Percentiles rank a stretch among this genome's conserved stretches.
These are phyloP conservation scores for Metschnikowia vanudenii DNA, from an alignment of 805 yeast species.

Conservation along the genomic window DNA sequence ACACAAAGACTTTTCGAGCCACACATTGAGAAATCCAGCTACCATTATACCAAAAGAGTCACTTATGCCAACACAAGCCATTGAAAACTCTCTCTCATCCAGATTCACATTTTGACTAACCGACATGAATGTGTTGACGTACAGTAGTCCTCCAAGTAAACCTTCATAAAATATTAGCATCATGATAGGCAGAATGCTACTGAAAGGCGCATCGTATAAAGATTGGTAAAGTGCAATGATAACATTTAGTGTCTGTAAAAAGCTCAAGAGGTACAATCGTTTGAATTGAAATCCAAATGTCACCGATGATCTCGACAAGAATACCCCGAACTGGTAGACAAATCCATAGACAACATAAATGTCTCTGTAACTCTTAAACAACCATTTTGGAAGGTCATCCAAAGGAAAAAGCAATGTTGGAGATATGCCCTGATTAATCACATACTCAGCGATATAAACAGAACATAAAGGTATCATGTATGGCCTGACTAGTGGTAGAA, in stretches of 20 bases:
- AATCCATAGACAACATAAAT: conserved; percentile 90
- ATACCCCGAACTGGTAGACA: conserved; percentile 88
- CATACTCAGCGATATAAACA: conserved; percentile 84
- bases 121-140: conserved; percentile 81
- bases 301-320: conserved; percentile 84
- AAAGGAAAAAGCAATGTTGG: conserved; percentile 84
- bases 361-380: conserved; percentile 68
- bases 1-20: conserved; percentile 75
- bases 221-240: conserved; percentile 63
- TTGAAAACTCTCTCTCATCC: conserved; percentile 51
- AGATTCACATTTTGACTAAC: conserved; percentile 59
- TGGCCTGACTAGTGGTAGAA: conserved; percentile 52
- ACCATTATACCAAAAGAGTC: conserved; percentile 81
- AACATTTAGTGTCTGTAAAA: conserved; percentile 67
- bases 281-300: conserved; percentile 56
- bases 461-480: conserved; percentile 82
- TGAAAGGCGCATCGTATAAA: conserved; percentile 50
- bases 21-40: conserved; percentile 74
- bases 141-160: conserved; percentile 84
- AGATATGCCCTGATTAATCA: conserved; percentile 87
- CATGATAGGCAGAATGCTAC: conserved; percentile 61
- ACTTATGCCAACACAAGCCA: conserved; percentile 82
- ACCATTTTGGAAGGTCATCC: conserved; percentile 56
- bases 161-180: conserved; percentile 80
- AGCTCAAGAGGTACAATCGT: conserved; percentile 58